Percentiles rank a stretch among this genome's conserved stretches.
Evolutionary conservation across 2,329 filamentous ascomycete species (phyloP).

Genomic region (Sclerotinia sclerotiorum): DNA sequence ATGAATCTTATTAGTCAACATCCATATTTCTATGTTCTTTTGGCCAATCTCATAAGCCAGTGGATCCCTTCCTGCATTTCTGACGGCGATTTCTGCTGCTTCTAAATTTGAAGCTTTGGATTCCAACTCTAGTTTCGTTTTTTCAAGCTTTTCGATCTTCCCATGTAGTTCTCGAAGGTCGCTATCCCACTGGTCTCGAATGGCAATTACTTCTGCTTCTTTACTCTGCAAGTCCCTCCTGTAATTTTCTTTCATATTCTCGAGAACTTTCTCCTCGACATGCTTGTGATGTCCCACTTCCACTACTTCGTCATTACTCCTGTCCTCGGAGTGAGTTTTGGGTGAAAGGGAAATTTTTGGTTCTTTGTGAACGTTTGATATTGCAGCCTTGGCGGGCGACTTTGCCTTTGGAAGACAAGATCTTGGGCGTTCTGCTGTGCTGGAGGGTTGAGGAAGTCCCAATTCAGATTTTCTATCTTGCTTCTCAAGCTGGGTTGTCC

Average conservation of each 20-base stretch:
- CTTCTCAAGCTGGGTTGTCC: neutral
- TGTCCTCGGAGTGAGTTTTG: neutral
- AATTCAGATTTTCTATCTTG: neutral
- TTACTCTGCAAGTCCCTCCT: neutral
- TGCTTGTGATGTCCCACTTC: neutral
- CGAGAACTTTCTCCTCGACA: neutral
- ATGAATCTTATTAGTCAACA: neutral
- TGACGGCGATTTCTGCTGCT: neutral
- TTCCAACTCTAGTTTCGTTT: neutral
- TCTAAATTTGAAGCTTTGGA: neutral
- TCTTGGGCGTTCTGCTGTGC: neutral
- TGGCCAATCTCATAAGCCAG: neutral
- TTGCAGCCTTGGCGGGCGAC: neutral
- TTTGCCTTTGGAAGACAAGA: neutral
- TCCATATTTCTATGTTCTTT: slow-evolving; percentile 12
- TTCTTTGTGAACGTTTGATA: neutral
- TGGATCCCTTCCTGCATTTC: neutral
- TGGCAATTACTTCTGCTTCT: neutral
- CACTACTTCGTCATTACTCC: neutral
- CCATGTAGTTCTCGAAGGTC: neutral
- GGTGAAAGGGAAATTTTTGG: neutral
- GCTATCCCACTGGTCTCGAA: neutral
- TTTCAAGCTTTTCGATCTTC: neutral
- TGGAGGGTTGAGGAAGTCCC: too few species aligned
- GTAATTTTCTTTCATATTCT: neutral